Base-by-base conservation (phyloP, 108 stramenopile species). In the Parmales sp. region DNA sequence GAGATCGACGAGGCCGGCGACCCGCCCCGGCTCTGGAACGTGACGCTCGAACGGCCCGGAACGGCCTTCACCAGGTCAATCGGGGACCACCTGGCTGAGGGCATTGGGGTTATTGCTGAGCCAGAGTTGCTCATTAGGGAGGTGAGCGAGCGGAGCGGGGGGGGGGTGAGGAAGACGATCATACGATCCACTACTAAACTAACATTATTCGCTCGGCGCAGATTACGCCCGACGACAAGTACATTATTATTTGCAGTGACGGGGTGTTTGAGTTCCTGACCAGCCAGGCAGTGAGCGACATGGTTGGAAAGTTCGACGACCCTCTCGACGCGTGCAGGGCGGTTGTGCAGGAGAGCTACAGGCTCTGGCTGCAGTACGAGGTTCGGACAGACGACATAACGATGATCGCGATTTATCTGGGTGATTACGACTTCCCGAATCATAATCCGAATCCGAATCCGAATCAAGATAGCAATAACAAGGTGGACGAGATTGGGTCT, bases 251-350 rank as follows among this genome's bases (percentile, higher is more conserved):
- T 9, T 94, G 92, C 1, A 83, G 80, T 39, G 96, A 97, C 80
- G 96, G 96, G n/a, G 90, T 97, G 29, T 97, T 93, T 69, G 94
- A 97, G 75, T 97, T 97, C 64, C 72, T 97, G 51, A 97, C 96
- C 39, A 93, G 91, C 65, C 91, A 95, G 65, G 78, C 78, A 51
- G 91, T 91, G 25, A 79, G 88, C 48, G 95, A 96, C 74, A 88
- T 90, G 63, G 87, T 86, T 45, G 80, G 83, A 41, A 75, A 80
- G 37, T 88, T 81, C 64, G 70, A 68, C 0, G 85, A 88, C 74
- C 89, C 89, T 8, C 67, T 87, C 29, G 81, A 84, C 34, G 91
- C 91, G 3, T 92, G 91, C 72, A 78, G 86, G 44, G 63, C 39
- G 37, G 63, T 93, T 7, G 86, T 91, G 23, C 74, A 82, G 37